These are phyloP conservation scores for Tetrapisispora fleetii DNA, from an alignment of 805 yeast species.

Conservation along the genomic window DNA sequence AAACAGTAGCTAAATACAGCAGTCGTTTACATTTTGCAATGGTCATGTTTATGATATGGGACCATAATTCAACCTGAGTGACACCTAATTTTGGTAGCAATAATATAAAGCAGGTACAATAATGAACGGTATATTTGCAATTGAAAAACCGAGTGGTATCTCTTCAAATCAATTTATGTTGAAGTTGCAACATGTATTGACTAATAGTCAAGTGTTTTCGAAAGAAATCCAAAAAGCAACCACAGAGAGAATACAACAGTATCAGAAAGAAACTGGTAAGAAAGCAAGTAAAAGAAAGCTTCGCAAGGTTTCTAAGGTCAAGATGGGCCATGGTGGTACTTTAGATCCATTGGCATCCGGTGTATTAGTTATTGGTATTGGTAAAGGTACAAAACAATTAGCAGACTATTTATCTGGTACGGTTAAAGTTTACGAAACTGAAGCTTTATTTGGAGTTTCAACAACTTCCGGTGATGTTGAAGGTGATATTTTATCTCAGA, in stretches of 20 bases:
- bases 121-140: conserved; percentile 94
- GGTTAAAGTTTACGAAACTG: conserved; percentile 69
- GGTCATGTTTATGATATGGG: too few relatives aligned
- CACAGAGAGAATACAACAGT: conserved; percentile 35
- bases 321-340: conserved; percentile 98
- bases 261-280: conserved; percentile 32
- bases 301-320: conserved; percentile 47
- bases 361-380: conserved; percentile 84
- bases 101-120: neutral
- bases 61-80: too few relatives aligned
- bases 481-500: conserved; percentile 64
- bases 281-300: conserved; percentile 43
- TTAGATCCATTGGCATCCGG: conserved; percentile 96
- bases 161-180: conserved; percentile 68
- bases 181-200: conserved; percentile 53
- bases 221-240: conserved; percentile 42
- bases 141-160: conserved; percentile 80
- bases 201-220: conserved; percentile 48
- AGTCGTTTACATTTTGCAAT: neutral
- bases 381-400: conserved; percentile 77
- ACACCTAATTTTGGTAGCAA: neutral
- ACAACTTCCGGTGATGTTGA: conserved; percentile 93
- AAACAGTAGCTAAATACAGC: too few relatives aligned
- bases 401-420: conserved; percentile 65
- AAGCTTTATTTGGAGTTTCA: conserved; percentile 77